A percentile compares a stretch with the other conserved stretches of the same genome.
These are phyloP conservation scores for Leishmania guyanensis DNA, from an alignment of 208 protist species.

Conservation along the genomic window DNA sequence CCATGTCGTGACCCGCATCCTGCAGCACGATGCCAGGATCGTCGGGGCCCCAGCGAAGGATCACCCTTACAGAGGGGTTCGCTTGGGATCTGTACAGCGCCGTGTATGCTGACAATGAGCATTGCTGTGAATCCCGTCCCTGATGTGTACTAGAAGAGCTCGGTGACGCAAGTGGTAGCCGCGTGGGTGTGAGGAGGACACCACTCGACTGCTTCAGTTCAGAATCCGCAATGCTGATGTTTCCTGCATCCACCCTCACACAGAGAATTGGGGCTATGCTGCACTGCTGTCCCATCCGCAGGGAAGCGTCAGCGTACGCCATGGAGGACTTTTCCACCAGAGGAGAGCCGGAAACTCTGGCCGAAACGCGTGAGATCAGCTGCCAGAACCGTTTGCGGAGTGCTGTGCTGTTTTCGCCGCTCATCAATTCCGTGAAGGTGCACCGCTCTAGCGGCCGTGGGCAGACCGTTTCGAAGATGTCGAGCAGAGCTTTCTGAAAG, in stretches of 20 bases:
- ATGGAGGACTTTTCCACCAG: neutral
- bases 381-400: neutral
- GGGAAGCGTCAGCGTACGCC: neutral
- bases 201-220: neutral
- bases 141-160: neutral
- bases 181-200: neutral
- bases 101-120: neutral
- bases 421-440: conserved; percentile 20
- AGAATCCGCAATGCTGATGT: neutral
- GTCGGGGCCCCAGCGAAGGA: conserved; percentile 22
- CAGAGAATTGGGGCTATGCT: conserved; percentile 10
- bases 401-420: neutral
- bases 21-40: conserved; percentile 20
- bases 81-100: no score
- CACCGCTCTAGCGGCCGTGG: conserved; percentile 13
- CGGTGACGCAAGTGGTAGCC: neutral
- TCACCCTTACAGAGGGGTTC: neutral
- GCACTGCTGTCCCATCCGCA: conserved; percentile 14
- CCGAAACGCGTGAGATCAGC: neutral
- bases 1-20: conserved; percentile 21
- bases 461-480: conserved; percentile 20
- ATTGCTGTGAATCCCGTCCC: neutral
- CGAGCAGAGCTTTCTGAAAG: conserved; percentile 11
- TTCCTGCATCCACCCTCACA: conserved; percentile 15
- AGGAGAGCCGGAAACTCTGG: neutral